These are phyloP conservation scores for Gloeostereum incarnatum DNA, from an alignment of 768 basidiomycete genomes.

Conservation along the genomic window DNA sequence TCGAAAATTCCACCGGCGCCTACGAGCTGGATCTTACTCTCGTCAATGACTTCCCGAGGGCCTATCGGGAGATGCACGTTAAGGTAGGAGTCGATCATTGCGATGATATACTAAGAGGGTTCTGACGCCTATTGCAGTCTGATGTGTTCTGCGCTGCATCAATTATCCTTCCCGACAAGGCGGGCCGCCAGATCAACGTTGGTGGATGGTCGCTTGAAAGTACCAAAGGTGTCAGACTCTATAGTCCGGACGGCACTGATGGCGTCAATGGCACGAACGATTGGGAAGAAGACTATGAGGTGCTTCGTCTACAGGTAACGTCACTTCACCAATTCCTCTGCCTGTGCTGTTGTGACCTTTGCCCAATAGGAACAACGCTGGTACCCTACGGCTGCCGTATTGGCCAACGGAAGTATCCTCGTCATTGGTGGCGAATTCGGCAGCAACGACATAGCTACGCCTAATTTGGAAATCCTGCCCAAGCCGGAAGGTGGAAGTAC, in stretches of 20 bases:
- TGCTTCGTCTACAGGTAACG: neutral
- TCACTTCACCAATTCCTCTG: too few species aligned
- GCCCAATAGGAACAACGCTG: constrained; percentile 46
- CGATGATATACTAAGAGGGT: too few species aligned
- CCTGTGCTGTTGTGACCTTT: neutral
- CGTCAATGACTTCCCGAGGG: constrained; percentile 30
- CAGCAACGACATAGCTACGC: constrained; percentile 57
- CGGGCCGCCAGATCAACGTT: constrained; percentile 53
- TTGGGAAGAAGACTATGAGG: constrained; percentile 63
- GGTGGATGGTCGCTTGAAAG: constrained; percentile 35
- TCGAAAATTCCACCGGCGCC: constrained; percentile 63
- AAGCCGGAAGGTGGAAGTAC: constrained; percentile 57
- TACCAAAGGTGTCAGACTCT: constrained; percentile 66
- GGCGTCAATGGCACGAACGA: constrained; percentile 71
- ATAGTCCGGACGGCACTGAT: constrained; percentile 55
- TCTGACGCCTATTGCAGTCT: too few species aligned
- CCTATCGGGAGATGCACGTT: constrained; percentile 74
- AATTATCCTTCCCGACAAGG: constrained; percentile 68
- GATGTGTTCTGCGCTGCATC: constrained; percentile 77
- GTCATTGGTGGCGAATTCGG: constrained; percentile 72
- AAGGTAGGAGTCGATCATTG: too few species aligned
- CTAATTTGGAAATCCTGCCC: constrained; percentile 66
- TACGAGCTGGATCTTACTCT: constrained; percentile 69
- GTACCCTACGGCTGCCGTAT: constrained; percentile 61
- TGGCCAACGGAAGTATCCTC: constrained; percentile 67